Conservation (phyloP, 2,329 filamentous ascomycete species). For the Stemphylium lycopersici region DNA sequence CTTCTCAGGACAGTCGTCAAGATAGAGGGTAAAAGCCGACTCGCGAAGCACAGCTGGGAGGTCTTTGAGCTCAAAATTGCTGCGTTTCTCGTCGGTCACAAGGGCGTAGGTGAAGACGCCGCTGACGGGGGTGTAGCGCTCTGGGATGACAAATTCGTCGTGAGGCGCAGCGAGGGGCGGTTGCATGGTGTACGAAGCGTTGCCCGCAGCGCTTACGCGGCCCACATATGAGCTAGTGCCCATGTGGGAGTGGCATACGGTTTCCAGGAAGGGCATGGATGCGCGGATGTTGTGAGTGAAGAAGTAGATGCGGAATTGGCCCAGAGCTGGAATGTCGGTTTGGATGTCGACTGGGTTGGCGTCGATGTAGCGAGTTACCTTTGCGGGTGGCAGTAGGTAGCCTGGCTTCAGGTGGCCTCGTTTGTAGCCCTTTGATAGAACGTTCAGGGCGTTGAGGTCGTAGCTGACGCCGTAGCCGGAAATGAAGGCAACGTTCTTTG, state of each 20-base stretch:
- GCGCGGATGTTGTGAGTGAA: conserved; percentile 68
- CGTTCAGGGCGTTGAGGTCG: conserved; percentile 66
- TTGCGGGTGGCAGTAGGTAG: conserved; percentile 67
- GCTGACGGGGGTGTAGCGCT: conserved; percentile 72
- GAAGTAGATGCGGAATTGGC: conserved; percentile 78
- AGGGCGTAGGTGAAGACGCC: conserved; percentile 69
- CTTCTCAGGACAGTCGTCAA: conserved; percentile 67
- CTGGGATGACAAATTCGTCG: conserved; percentile 70
- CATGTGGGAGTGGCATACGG: conserved; percentile 63
- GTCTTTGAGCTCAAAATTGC: conserved; percentile 68
- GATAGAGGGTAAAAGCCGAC: conserved; percentile 74
- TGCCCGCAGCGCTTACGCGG: conserved; percentile 64
- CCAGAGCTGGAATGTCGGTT: conserved; percentile 76
- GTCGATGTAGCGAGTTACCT: conserved; percentile 75
- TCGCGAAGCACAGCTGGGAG: conserved; percentile 67
- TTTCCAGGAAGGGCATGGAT: conserved; percentile 63
- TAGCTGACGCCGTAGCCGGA: conserved; percentile 75
- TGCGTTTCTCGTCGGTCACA: conserved; percentile 70
- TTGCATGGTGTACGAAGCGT: conserved; percentile 66
- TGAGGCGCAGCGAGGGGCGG: conserved; percentile 63
- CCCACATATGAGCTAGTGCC: conserved; percentile 62
- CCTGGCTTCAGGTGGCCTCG: conserved; percentile 52
- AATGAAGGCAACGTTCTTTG: conserved; percentile 74
- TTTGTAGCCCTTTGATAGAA: conserved; percentile 59
- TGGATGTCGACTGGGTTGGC: conserved; percentile 79